Conservation (phyloP, 2,329 filamentous ascomycete genomes). For the Xenosphaeropsis pyriputrescens region DNA sequence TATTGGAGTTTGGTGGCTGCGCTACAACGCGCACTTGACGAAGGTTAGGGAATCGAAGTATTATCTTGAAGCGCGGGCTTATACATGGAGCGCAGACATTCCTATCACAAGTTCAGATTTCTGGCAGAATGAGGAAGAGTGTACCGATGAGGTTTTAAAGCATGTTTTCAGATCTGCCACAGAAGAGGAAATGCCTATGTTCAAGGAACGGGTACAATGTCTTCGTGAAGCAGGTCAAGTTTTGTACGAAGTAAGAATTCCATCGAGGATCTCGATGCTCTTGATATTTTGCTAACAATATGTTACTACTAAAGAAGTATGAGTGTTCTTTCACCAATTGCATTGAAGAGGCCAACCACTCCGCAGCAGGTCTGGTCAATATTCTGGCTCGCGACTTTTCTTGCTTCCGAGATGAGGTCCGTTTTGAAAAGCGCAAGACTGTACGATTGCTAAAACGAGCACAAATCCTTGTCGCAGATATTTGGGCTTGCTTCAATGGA, state of each 20-base stretch:
- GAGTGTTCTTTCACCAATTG: conserved; percentile 59
- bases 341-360: conserved; percentile 59
- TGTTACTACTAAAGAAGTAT: conserved; percentile 42
- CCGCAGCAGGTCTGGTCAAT: conserved; percentile 76
- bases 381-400: conserved; percentile 67
- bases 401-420: conserved; percentile 73
- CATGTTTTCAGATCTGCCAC: conserved; percentile 80
- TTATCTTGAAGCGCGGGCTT: conserved; percentile 2
- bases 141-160: conserved; percentile 56
- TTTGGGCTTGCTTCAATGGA: conserved; percentile 93
- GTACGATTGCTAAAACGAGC: conserved; percentile 86
- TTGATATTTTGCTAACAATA: no score
- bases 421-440: conserved; percentile 54
- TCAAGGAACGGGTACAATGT: conserved; percentile 63
- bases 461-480: conserved; percentile 87
- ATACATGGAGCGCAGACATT: conserved; percentile 38
- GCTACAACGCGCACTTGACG: conserved; percentile 74
- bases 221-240: conserved; percentile 72
- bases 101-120: conserved; percentile 81
- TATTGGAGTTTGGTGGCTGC: conserved; percentile 91
- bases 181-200: conserved; percentile 72
- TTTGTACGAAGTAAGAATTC: conserved; percentile 51
- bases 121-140: conserved; percentile 67
- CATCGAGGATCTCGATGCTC: conserved; percentile 6
- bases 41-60: conserved; percentile 37